A percentile compares a stretch with the other conserved stretches of the same genome.
Evolutionary conservation across 2,329 filamentous ascomycete species (phyloP).

Genomic region (Sarocladium kiliense): DNA sequence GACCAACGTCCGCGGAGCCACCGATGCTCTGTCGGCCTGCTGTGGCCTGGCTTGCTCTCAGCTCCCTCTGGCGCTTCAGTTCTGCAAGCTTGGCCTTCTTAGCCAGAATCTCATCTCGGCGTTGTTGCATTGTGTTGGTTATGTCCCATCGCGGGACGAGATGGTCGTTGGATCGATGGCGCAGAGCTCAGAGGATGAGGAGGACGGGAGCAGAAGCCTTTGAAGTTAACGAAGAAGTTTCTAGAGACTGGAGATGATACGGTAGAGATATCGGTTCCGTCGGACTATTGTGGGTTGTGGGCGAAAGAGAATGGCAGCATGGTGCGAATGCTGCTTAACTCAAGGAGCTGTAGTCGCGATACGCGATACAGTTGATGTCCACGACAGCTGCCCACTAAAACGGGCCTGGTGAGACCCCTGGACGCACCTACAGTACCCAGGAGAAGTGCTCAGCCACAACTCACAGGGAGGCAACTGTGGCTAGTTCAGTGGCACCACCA

Average conservation of each 20-base stretch:
- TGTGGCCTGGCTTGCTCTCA: constrained; percentile 71
- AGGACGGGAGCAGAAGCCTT: too few relatives aligned
- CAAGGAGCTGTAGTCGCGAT: background rate
- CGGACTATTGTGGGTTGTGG: background rate
- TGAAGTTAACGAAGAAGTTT: too few relatives aligned
- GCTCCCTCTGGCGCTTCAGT: constrained; percentile 85
- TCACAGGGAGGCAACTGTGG: background rate
- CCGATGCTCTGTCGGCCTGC: constrained; percentile 64
- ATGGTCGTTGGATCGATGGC: constrained; percentile 10
- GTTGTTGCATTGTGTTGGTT: constrained; percentile 60
- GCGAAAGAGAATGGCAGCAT: background rate
- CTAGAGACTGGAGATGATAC: too few relatives aligned
- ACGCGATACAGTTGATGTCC: background rate
- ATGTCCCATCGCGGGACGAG: constrained; percentile 42
- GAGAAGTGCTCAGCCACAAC: constrained; percentile 1
- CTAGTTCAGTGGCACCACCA: constrained; percentile 15
- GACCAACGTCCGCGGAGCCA: constrained; percentile 64
- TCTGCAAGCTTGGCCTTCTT: constrained; percentile 97
- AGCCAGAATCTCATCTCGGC: constrained; percentile 91
- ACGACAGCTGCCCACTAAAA: background rate
- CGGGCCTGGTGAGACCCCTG: background rate
- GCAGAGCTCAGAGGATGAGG: background rate
- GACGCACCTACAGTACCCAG: background rate
- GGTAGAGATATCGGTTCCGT: too few relatives aligned
- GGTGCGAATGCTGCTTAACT: background rate